Percentiles rank a stretch among this genome's conserved stretches.
Evolutionary conservation across 2,329 filamentous ascomycete genomes (phyloP).

Genomic region (Ascochyta fabae): DNA sequence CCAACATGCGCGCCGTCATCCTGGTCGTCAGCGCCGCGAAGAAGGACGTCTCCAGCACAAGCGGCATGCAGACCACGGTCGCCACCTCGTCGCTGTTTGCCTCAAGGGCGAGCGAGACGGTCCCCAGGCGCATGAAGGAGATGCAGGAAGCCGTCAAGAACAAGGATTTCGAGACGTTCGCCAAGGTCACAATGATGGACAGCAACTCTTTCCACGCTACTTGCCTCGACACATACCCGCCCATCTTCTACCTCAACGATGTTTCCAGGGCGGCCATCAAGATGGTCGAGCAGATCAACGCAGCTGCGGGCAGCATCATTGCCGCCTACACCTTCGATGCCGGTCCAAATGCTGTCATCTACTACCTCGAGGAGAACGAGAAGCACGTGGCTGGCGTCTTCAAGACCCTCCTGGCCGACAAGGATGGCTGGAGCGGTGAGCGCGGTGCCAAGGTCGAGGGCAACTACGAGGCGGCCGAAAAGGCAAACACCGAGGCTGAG

Average conservation of each 20-base stretch:
- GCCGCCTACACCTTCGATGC: conserved; percentile 98
- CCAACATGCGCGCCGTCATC: conserved; percentile 89
- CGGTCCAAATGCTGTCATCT: conserved; percentile 94
- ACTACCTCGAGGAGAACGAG: conserved; percentile 84
- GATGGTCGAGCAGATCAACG: conserved; percentile 88
- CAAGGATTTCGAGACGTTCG: conserved; percentile 85
- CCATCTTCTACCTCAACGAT: conserved; percentile 99
- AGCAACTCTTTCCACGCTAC: conserved; percentile 97
- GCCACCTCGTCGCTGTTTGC: conserved; percentile 88
- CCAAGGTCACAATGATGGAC: conserved; percentile 91
- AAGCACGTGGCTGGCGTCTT: conserved; percentile 78
- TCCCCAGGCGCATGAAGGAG: conserved; percentile 79
- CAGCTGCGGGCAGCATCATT: conserved; percentile 75
- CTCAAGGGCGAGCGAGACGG: conserved; percentile 74
- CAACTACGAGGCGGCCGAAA: conserved; percentile 63
- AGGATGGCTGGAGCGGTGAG: conserved; percentile 73
- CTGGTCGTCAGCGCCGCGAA: conserved; percentile 92
- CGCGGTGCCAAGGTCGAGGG: conserved; percentile 61
- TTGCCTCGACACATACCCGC: conserved; percentile 92
- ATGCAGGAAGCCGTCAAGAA: conserved; percentile 84
- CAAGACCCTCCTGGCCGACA: conserved; percentile 67
- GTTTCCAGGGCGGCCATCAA: conserved; percentile 85
- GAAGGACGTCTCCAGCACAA: conserved; percentile 91
- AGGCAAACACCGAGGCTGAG: conserved; percentile 58
- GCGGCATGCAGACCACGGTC: conserved; percentile 97